phyloP scores from a whole-genome alignment of 495 filamentous ascomycete species.

The Chaetomium cochliodes region DNA sequence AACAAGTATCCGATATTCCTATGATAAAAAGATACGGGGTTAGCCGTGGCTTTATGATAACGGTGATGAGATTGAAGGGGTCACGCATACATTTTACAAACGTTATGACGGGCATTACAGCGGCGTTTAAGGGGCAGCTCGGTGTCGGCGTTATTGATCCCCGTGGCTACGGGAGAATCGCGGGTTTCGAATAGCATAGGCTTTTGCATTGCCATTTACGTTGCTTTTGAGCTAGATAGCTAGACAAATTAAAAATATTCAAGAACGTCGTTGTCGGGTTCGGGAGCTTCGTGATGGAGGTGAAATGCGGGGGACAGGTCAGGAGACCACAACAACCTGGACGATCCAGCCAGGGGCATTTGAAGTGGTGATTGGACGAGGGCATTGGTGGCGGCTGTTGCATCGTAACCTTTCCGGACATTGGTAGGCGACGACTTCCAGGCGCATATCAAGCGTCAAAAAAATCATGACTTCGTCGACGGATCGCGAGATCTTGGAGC shows the following conservation, averaged over 20 bases:
- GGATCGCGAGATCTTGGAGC: background rate
- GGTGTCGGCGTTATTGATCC: conserved; percentile 15
- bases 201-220: background rate
- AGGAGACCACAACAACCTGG: background rate
- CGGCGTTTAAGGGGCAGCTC: conserved; percentile 10
- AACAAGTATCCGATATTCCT: background rate
- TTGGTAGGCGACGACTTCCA: background rate
- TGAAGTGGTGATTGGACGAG: background rate
- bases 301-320: conserved; percentile 5
- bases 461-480: background rate
- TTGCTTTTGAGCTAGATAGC: conserved; percentile 1
- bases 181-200: conserved; percentile 10
- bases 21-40: background rate
- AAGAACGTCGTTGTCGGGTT: background rate
- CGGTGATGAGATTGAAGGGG: background rate
- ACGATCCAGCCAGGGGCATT: background rate
- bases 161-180: background rate
- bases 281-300: background rate
- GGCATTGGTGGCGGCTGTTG: background rate
- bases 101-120: conserved; percentile 19
- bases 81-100: conserved; percentile 8
- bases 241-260: conserved; percentile 4
- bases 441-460: background rate
- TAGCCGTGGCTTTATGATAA: conserved; percentile 15
- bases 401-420: background rate